Base-by-base conservation (phyloP, 1,139 yeast species). In the Nadsonia commutata region DNA sequence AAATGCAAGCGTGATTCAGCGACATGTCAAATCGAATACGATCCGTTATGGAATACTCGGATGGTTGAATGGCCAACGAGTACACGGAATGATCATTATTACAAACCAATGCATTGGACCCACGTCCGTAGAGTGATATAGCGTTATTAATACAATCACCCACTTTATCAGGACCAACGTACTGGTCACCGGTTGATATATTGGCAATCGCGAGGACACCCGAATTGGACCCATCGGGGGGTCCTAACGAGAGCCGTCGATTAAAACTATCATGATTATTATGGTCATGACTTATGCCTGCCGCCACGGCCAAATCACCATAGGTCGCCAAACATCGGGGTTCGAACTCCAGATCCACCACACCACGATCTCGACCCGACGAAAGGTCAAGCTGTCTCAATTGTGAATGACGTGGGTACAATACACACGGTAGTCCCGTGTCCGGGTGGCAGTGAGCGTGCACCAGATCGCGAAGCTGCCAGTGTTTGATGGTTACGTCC, bases 131-230 rank as follows among this genome's bases (percentile, higher is more conserved):
- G 21, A 82, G 59, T 1, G 79, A 66, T n/a, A 85, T 93, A 41
- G 84, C 76, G 60, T 86, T 86, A 59, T 85, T 85, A 53, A 86
- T 84, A 65, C 78, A 75, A 40, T 80, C 82, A 0, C 96, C 95
- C 8, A 40, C 36, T 13, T 21, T 20, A 39, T 85, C 62, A 43
- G 73, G 74, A 23, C 73, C 70, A 1, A 80, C 72, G 41, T 68
- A 62, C 7, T 68, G 57, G 5, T 59, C 56, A n/a, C 69, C 69
- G 2, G 74, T 67, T 16, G 66, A 64, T 16, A 70, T 68, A 51
- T 72, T 73, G 54, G 71, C 68, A 43, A 80, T 65, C 2, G 81
- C 76, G 50, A 80, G 72, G 41, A 77, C 68, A 1, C 90, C 94
- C 50, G 58, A 53, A 50, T 56, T 51, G 47, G 45, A 43, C 56